These are phyloP conservation scores for Pelargonium cotyledonis DNA, from an alignment of 441 rosid genomes.

Conservation along the genomic window DNA sequence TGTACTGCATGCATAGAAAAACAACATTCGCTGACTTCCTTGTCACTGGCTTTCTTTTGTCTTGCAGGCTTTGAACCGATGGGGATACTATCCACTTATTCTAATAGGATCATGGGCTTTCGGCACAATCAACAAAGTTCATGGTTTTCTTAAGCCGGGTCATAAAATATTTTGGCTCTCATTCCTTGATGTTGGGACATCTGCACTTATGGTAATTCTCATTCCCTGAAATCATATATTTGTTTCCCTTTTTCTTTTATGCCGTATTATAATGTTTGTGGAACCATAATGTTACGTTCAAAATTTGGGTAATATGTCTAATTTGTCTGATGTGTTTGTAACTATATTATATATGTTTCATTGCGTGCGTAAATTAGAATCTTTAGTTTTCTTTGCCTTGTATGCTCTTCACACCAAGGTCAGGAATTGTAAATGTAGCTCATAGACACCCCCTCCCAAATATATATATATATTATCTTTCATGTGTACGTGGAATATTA, in stretches of 20 bases:
- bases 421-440: not conserved
- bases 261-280: not conserved
- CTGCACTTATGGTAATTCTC: constrained; percentile 74
- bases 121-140: constrained; percentile 79
- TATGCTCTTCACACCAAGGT: not conserved
- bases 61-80: constrained; percentile 70
- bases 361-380: not conserved
- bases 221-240: constrained; percentile 8
- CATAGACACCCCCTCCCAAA: not conserved
- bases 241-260: not conserved
- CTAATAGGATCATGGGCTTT: constrained; percentile 96
- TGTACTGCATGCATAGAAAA: not conserved
- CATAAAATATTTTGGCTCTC: constrained; percentile 89
- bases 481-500: not conserved
- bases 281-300: not conserved
- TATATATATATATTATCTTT: no score
- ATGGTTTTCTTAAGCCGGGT: constrained; percentile 78
- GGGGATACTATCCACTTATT: constrained; percentile 98
- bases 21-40: not conserved
- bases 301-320: not conserved
- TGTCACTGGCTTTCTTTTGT: constrained; percentile 17
- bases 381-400: not conserved
- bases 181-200: constrained; percentile 86
- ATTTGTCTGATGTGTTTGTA: not conserved
- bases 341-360: not conserved